Evolutionary conservation across 768 basidiomycete species (phyloP).

Genomic region (Coprinellus micaceus): DNA sequence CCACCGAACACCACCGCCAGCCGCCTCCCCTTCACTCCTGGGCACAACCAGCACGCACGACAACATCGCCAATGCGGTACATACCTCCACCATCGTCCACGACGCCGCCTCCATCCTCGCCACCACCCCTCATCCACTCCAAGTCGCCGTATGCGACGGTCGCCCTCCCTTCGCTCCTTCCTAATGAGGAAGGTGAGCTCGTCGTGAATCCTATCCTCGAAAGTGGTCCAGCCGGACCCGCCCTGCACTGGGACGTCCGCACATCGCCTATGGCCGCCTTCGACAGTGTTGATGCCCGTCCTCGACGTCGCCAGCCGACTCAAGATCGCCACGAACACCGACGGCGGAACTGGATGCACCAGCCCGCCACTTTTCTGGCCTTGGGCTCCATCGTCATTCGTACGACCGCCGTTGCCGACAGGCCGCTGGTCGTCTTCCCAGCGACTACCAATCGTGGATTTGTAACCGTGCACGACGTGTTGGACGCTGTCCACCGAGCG

Average conservation of each 20-base stretch:
- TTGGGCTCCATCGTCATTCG: neutral
- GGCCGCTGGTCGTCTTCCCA: neutral
- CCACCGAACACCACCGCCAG: neutral
- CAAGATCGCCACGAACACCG: neutral
- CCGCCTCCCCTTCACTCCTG: neutral
- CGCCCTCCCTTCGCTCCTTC: neutral
- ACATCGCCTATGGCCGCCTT: neutral
- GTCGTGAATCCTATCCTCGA: neutral
- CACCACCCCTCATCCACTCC: neutral
- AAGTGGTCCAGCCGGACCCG: neutral
- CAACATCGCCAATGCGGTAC: neutral
- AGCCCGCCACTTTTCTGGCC: neutral
- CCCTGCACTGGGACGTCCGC: neutral
- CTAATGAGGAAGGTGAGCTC: neutral
- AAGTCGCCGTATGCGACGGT: constrained; percentile 1
- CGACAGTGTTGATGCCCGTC: neutral
- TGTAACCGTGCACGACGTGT: neutral
- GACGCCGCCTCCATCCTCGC: neutral
- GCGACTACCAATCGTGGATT: neutral
- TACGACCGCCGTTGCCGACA: neutral
- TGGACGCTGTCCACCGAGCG: neutral
- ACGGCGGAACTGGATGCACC: neutral
- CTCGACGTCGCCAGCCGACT: neutral
- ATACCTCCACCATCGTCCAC: neutral
- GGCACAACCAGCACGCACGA: neutral